These are phyloP conservation scores for Teunomyces barrocoloradensis DNA, from an alignment of 805 yeast genomes.

Conservation along the genomic window DNA sequence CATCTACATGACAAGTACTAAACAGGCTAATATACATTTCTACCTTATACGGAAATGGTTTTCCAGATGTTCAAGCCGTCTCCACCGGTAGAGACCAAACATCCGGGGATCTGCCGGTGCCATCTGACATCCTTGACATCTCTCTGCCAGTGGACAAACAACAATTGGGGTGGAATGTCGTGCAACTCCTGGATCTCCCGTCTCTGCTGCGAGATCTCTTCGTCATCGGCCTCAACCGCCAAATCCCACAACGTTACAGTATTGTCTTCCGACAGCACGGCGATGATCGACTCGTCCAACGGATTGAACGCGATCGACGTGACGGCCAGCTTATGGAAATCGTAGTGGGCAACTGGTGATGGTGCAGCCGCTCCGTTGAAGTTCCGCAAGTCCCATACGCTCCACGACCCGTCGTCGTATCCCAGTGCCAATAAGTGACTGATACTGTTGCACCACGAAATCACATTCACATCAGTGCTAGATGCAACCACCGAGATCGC, in stretches of 20 bases:
- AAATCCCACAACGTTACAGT: conserved; percentile 98
- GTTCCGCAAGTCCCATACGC: conserved; percentile 94
- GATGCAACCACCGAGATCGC: conserved; percentile 84
- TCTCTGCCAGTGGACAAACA: conserved; percentile 97
- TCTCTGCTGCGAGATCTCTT: conserved; percentile 85
- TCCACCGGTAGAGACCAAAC: conserved; percentile 89
- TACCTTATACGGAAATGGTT: conserved; percentile 79
- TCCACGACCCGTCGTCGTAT: conserved; percentile 97
- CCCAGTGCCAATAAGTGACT: conserved; percentile 90
- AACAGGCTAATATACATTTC: neutral
- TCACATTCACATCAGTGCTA: conserved; percentile 82
- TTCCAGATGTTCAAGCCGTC: conserved; percentile 96
- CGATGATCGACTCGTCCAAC: conserved; percentile 89
- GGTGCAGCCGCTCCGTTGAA: conserved; percentile 58
- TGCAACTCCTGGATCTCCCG: conserved; percentile 74
- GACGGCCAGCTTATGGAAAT: conserved; percentile 90
- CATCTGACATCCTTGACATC: conserved; percentile 97
- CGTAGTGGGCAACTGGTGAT: conserved; percentile 89
- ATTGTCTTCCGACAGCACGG: conserved; percentile 94
- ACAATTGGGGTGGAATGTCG: conserved; percentile 90
- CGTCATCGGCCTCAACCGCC: conserved; percentile 98
- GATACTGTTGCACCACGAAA: conserved; percentile 90
- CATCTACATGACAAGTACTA: neutral
- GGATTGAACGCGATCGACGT: conserved; percentile 96
- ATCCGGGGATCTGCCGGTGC: conserved; percentile 97